phyloP scores from a whole-genome alignment of 2,329 filamentous ascomycete genomes.

The Lecanicillium sp. region DNA sequence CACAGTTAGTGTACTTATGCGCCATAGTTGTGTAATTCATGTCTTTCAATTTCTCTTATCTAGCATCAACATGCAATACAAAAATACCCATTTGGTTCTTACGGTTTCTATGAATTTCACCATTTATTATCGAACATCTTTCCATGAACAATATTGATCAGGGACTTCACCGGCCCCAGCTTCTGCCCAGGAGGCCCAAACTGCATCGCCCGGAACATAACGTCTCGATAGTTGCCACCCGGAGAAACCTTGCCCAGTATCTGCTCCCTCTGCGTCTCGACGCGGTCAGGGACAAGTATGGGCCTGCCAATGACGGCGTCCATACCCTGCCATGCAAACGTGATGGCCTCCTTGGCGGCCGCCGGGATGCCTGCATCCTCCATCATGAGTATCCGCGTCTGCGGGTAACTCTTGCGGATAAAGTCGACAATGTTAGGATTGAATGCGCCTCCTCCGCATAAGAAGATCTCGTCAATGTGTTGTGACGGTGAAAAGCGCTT shows the following conservation, averaged over 20 bases:
- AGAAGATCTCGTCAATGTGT: constrained; percentile 4
- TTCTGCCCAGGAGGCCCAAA: constrained; percentile 39
- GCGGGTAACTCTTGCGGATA: constrained; percentile 41
- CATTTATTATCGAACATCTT: constrained; percentile 39
- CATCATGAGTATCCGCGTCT: constrained; percentile 42
- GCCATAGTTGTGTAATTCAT: too few relatives aligned
- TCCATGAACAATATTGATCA: constrained; percentile 43
- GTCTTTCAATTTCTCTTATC: too few relatives aligned
- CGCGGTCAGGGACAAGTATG: constrained; percentile 43
- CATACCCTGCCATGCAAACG: constrained; percentile 53
- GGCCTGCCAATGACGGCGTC: constrained; percentile 47
- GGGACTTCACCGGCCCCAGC: constrained; percentile 37
- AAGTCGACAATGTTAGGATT: constrained; percentile 49
- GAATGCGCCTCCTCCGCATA: constrained; percentile 51
- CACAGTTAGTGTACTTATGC: too few relatives aligned
- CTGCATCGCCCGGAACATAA: constrained; percentile 41
- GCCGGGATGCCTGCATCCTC: constrained; percentile 50
- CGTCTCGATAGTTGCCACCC: constrained; percentile 44
- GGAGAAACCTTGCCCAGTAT: constrained; percentile 48
- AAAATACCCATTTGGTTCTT: too few relatives aligned
- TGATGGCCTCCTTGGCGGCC: constrained; percentile 47
- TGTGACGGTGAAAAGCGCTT: constrained; percentile 10
- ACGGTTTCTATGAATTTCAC: too few relatives aligned
- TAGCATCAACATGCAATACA: too few relatives aligned
- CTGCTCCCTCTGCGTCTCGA: constrained; percentile 42